Percentiles rank a stretch among this genome's conserved stretches.
Evolutionary conservation across 441 rosid genomes (phyloP).

Genomic region (Kokia cookei): DNA sequence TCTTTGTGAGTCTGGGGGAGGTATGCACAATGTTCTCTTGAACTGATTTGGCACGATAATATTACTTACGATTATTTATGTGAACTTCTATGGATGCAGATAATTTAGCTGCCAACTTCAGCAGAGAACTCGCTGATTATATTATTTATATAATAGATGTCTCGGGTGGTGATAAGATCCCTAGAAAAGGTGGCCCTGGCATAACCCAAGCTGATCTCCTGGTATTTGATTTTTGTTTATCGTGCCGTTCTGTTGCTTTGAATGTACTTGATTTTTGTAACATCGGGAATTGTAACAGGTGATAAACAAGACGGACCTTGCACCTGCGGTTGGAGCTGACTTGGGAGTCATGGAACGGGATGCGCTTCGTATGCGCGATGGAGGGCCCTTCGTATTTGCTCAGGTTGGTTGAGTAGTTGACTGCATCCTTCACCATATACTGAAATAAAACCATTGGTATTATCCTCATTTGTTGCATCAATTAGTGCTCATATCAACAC

Average conservation of each 20-base stretch:
- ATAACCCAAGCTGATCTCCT: constrained; percentile 98
- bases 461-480: not conserved
- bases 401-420: constrained; percentile 43
- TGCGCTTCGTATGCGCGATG: constrained; percentile 92
- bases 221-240: constrained; percentile 19
- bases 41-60: not conserved
- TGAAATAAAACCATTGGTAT: not conserved
- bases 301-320: constrained; percentile 95
- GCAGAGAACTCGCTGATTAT: constrained; percentile 95
- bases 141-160: constrained; percentile 95
- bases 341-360: constrained; percentile 84
- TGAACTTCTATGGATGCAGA: constrained; percentile 44
- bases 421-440: not conserved
- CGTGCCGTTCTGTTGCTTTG: not conserved
- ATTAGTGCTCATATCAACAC: not conserved
- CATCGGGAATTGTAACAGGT: constrained; percentile 35
- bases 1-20: constrained; percentile 99
- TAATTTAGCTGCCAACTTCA: constrained; percentile 95
- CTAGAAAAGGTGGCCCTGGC: constrained; percentile 99
- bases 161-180: constrained; percentile 91
- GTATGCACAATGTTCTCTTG: constrained; percentile 20
- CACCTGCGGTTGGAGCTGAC: constrained; percentile 84
- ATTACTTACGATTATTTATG: not conserved
- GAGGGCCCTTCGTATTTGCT: constrained; percentile 95
- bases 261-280: not conserved